Evolutionary conservation across 2,329 filamentous ascomycete genomes (phyloP).

Genomic region (Calonectria montana): DNA sequence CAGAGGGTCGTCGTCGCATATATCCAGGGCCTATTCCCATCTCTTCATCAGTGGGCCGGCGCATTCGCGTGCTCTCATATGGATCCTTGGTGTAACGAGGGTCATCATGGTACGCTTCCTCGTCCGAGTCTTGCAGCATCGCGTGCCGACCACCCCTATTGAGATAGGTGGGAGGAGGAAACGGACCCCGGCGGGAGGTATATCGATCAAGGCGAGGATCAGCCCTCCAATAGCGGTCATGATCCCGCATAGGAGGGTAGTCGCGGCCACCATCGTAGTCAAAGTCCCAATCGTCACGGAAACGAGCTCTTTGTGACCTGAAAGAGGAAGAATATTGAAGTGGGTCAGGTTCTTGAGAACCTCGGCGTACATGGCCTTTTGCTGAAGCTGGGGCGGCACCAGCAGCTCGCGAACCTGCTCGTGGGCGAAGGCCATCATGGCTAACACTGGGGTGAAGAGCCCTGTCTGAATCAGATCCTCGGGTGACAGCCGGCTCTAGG

Average conservation of each 20-base stretch:
- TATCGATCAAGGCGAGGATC: conserved; percentile 37
- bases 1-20: conserved; percentile 24
- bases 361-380: conserved; percentile 24
- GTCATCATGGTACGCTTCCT: conserved; percentile 38
- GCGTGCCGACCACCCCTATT: conserved; percentile 32
- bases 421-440: conserved; percentile 31
- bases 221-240: conserved; percentile 41
- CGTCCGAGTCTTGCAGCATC: conserved; percentile 38
- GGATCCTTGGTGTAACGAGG: conserved; percentile 29
- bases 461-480: conserved; percentile 33
- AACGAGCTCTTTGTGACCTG: conserved; percentile 35
- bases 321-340: conserved; percentile 36
- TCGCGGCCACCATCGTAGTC: conserved; percentile 33
- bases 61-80: conserved; percentile 26
- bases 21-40: conserved; percentile 25
- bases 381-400: conserved; percentile 23
- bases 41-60: conserved; percentile 39
- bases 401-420: conserved; percentile 33
- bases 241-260: conserved; percentile 34
- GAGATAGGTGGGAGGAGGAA: conserved; percentile 40
- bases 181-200: conserved; percentile 34
- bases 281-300: conserved; percentile 40
- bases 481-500: conserved; percentile 9
- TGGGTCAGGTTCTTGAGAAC: conserved; percentile 37
- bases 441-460: conserved; percentile 34